Percentiles rank a stretch among this genome's conserved stretches.
Conservation (phyloP, 2,329 filamentous ascomycete genomes). For the Trematosphaeria pertusa region DNA sequence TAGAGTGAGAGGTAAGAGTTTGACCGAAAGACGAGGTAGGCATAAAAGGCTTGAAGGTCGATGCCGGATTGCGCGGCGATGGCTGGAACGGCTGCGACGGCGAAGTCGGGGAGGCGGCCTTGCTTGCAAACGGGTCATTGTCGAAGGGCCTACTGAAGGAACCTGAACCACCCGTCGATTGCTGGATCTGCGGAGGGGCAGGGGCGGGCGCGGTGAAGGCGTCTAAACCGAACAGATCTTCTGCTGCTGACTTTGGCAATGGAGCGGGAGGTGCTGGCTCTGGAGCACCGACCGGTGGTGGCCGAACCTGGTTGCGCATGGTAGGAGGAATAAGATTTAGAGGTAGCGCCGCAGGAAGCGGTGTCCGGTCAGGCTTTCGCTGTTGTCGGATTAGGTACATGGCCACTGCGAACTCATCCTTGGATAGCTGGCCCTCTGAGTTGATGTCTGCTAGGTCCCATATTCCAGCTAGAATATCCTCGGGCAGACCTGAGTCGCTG, state of each 20-base stretch:
- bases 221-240: constrained; percentile 93
- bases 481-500: constrained; percentile 86
- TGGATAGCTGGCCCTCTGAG: constrained; percentile 82
- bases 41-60: constrained; percentile 85
- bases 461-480: constrained; percentile 89
- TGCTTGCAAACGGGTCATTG: constrained; percentile 69
- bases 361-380: constrained; percentile 70
- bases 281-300: constrained; percentile 54
- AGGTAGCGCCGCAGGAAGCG: constrained; percentile 78
- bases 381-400: constrained; percentile 97
- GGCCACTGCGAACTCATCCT: constrained; percentile 93
- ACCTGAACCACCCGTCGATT: constrained; percentile 77
- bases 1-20: constrained; percentile 76
- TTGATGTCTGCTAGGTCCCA: constrained; percentile 97
- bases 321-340: constrained; percentile 84
- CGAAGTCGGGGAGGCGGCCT: constrained; percentile 61
- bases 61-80: constrained; percentile 51
- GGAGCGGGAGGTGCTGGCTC: constrained; percentile 52
- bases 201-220: constrained; percentile 63
- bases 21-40: constrained; percentile 93
- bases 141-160: constrained; percentile 52
- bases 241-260: constrained; percentile 79
- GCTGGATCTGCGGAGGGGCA: constrained; percentile 64
- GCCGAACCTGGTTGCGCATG: constrained; percentile 70
- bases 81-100: constrained; percentile 56